Evolutionary conservation across 257 asterid genomes (phyloP), one percentile per base, ranked within the genome.

Genomic region (Fraxinus pennsylvanica): DNA sequence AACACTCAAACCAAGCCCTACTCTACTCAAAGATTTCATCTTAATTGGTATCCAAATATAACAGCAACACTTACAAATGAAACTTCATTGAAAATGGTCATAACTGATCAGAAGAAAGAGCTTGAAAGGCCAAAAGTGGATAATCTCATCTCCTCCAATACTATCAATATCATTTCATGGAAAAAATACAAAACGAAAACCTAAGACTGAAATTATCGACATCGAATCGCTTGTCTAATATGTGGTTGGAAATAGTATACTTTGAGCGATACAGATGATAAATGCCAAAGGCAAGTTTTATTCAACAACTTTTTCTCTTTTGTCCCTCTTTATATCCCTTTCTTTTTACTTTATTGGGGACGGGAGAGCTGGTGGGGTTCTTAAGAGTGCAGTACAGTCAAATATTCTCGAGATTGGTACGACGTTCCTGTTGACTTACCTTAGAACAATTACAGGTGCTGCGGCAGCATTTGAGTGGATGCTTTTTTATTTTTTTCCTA

Each of bases 1-100:
- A 19, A 70, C 52, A 70, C 52, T 70, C 54, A 70, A 70, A 70
- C 50, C 74, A 36, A 70, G 45, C 30, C 74, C 74, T 36, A 70
- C 74, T 19, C 27, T 39, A 70, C 74, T 70, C 45, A 70, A 33
- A 39, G 74, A 70, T 70, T 36, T 70, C 38, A 52, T 27, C 66
- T 30, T 32, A 43, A 47, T 17, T 25, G 6, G 4, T 14, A 9
- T 41, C 36, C 4, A 4, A 7, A 5, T 71, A 21, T 21, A 0
- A 9, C 19, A 45, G 7, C 66, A 45, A 6, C 10, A 21, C 36
- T 72, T 27, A 35, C 50, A 72, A 72, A 45, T 25, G 27, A 0
- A 21, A 59, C 30, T 57, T 57, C 10, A 59, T 9, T 21, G 5
- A 21, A 59, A 59, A 59, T 59, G 67, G 30, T 59, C 32, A 2